Evolutionary conservation across 75 land plant species (phyloP), one percentile per base, ranked within the genome.

Genomic region (Larix kaempferi): DNA sequence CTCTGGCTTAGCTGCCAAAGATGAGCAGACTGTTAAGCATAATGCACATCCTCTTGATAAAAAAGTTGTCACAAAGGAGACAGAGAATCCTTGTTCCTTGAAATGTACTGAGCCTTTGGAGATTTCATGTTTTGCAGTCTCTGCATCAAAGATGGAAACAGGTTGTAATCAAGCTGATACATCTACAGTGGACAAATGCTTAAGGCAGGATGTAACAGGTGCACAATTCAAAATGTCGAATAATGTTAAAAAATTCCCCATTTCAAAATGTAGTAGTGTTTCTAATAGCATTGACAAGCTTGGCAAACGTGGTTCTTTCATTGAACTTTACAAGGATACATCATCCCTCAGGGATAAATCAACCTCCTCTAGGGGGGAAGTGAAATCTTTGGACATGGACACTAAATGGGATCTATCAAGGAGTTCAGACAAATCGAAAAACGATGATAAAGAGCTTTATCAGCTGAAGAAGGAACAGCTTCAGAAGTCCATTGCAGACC

Each of bases 391-490:
- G 39, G 54, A 44, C 73, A 69, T n/a, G 73, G 52, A 41, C 54
- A n/a, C 25, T 69, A 21, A 7, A 39, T 2, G 54, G 11, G 73
- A 22, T 41, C 3, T 69, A 69, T 69, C 72, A 69, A 69, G 52
- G 22, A 69, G 72, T 69, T 41, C 19, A 69, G 19, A 10, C 39
- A 41, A 41, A 10, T n/a, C 25, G 41, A 69, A 69, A 69, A 41
- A 22, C 41, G 39, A 22, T 75, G 76, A 16, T 75, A 59, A 75
- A 17, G 71, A 29, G 39, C 29, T 59, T 56, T 26, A 75, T 37
- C 80, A 78, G 56, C 80, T 41, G 39, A 78, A 75, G 57, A 74
- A 78, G 77, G 78, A 78, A 29, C 80, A 76, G 19, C 80, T 78
- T 49, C 79, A 74, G 56, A 78, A 78, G 22, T 78, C 80, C 25